phyloP scores from a whole-genome alignment of 495 filamentous ascomycete species.

The Neurospora tetraspora region DNA sequence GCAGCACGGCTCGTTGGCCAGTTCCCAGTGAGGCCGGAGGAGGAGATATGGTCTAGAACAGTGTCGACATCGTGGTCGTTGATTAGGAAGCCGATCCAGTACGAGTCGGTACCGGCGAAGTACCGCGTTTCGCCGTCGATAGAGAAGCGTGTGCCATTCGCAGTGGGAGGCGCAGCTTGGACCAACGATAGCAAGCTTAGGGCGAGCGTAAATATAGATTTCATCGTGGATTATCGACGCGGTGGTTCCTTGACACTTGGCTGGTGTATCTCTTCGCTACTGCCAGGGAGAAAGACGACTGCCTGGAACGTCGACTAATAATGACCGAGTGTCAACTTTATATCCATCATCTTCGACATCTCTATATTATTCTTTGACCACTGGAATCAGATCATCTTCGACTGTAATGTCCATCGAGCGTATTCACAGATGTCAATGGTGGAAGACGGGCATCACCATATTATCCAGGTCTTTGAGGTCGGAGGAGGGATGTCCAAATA shows the following conservation, averaged over 20 bases:
- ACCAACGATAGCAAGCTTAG: conserved; percentile 15
- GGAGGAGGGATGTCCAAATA: conserved; percentile 11
- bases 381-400: neutral
- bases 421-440: neutral
- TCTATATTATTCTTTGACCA: no score
- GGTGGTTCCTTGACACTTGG: neutral
- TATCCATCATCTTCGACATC: neutral
- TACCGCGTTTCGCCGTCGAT: conserved; percentile 53
- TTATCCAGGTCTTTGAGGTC: conserved; percentile 5
- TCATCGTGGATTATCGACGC: conserved; percentile 9
- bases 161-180: conserved; percentile 4
- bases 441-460: neutral
- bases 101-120: conserved; percentile 62
- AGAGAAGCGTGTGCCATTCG: conserved; percentile 34
- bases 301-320: neutral
- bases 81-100: conserved; percentile 63
- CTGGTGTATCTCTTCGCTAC: neutral
- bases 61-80: conserved; percentile 55
- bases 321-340: neutral
- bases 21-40: conserved; percentile 56
- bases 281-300: neutral
- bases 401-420: neutral
- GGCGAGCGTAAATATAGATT: conserved; percentile 4
- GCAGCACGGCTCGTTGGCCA: conserved; percentile 63
- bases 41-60: conserved; percentile 37